Base-by-base conservation (phyloP, 1,284 basidiomycete species). In the Cutaneotrichosporon cutaneum region DNA sequence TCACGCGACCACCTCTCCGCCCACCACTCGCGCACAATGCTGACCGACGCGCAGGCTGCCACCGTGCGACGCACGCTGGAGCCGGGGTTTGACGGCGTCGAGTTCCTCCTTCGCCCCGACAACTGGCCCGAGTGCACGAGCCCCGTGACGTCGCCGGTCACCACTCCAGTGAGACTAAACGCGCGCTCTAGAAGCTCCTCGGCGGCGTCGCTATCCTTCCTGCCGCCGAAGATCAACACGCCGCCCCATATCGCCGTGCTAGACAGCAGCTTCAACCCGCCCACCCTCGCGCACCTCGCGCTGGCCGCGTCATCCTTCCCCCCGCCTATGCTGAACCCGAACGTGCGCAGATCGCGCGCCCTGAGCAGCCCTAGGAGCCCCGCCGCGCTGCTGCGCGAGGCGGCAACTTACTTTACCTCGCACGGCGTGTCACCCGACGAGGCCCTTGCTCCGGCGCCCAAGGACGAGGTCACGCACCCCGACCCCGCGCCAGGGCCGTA, bases 251-350 rank as follows among this genome's bases (percentile, higher is more conserved):
- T 85, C 39, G 76, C 81, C 3, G 83, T 96, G 21, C 84, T 98
- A 36, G 94, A 98, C 72, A 89, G 92, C 0, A 94, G 91, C 0
- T 98, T 94, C 81, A 97, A 99, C 72, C 94, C 95, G 2, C 95
- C 95, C 0, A 93, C 91, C 0, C 77, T 84, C 13, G 93, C 95
- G 0, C 94, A 99, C 74, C 83, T 89, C 59, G 88, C 90, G 0
- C 86, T 97, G 51, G 87, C 87, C 21, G 84, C 68, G 6, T 70
- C 72, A 10, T 26, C 60, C 21, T 70, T 70, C 56, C 70, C 76
- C 9, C 47, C 64, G 30, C 35, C 62, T 6, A 22, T n/a, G 4
- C 10, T 52, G 7, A 30, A 54, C 45, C 53, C 83, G 60, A 56
- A 56, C 21, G 42, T 42, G n/a, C 44, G 21, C 21, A 47, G 56